These are phyloP conservation scores for Suhomyces terraborum DNA, from an alignment of 1,139 yeast genomes.

Conservation along the genomic window DNA sequence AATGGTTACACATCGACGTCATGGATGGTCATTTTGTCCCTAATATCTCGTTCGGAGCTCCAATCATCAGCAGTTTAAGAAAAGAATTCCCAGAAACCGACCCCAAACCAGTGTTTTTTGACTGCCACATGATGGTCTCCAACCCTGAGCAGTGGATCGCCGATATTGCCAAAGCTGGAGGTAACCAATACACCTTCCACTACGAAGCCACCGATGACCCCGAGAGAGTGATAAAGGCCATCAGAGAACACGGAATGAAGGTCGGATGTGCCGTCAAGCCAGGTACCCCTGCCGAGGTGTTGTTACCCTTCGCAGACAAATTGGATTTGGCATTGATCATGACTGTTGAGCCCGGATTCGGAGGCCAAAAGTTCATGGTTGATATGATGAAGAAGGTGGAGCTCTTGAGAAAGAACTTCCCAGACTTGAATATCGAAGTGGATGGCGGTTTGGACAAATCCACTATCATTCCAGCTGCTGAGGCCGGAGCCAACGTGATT, in stretches of 20 bases:
- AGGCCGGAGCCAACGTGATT: conserved; percentile 95
- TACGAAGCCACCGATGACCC: conserved; percentile 91
- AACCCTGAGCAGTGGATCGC: conserved; percentile 95
- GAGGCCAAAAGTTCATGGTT: conserved; percentile 95
- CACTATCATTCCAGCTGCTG: conserved; percentile 81
- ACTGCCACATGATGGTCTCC: conserved; percentile 98
- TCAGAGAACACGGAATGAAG: conserved; percentile 79
- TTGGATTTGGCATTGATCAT: conserved; percentile 92
- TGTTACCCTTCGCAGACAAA: conserved; percentile 71
- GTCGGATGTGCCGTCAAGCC: conserved; percentile 97
- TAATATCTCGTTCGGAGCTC: conserved; percentile 91
- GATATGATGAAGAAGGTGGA: conserved; percentile 96
- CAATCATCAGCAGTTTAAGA: conserved; percentile 80
- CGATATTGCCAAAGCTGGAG: conserved; percentile 92
- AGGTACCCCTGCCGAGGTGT: conserved; percentile 83
- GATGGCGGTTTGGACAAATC: conserved; percentile 95
- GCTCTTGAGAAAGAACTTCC: conserved; percentile 68
- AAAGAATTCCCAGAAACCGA: conserved; percentile 65
- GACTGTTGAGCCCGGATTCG: conserved; percentile 99
- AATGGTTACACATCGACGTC: conserved; percentile 97
- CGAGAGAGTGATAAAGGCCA: conserved; percentile 67
- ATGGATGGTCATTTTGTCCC: conserved; percentile 99
- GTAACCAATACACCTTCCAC: conserved; percentile 95
- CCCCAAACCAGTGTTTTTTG: conserved; percentile 70
- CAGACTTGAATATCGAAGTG: conserved; percentile 84